Evolutionary conservation across 768 basidiomycete species (phyloP), one percentile per base, ranked within the genome.

Genomic region (Auriscalpium orientale): DNA sequence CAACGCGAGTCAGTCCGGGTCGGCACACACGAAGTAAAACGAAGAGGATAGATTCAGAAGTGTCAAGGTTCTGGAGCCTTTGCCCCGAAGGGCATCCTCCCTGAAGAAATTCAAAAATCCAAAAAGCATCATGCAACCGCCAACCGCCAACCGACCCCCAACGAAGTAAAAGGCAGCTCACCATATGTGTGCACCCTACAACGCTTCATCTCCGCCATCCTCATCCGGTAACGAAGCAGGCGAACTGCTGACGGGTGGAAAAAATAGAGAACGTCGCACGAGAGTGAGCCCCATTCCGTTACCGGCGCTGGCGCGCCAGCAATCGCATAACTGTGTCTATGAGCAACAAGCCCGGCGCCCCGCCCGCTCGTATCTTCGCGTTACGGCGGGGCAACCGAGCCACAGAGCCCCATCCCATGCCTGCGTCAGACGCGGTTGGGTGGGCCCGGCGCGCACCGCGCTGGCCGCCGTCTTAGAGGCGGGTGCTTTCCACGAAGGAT

Each of bases 281-380:
- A 88, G 85, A 89, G 86, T 89, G 85, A 90, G 88, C 88, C 88
- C 88, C 88, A 89, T 90, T 90, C 82, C 78, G 88, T 88, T 87
- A 82, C 71, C 77, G 78, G 74, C 63, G 58, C 56, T 56, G 60
- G 63, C 67, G 65, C 56, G 69, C 74, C 77, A 59, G 79, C 83
- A 82, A 89, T 83, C 88, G 88, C 81, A 90, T 90, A 80, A 87
- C 88, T 90, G 68, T 89, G 72, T 77, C 83, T 84, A 90, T 86
- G 88, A 90, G 87, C 78, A 90, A 88, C 81, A 65, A 70, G 66
- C 61, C 71, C 77, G 76, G 68, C 69, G 68, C 66, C 69, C 72
- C 65, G 68, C 66, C 68, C 67, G 81, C 88, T 90, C 88, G 66
- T 88, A 82, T 90, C 88, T 89, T 89, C 74, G 85, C 85, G 72